Percentiles rank a stretch among this genome's conserved stretches.
These are phyloP conservation scores for Neospora caninum DNA, from an alignment of 169 alveolate species.

Conservation along the genomic window DNA sequence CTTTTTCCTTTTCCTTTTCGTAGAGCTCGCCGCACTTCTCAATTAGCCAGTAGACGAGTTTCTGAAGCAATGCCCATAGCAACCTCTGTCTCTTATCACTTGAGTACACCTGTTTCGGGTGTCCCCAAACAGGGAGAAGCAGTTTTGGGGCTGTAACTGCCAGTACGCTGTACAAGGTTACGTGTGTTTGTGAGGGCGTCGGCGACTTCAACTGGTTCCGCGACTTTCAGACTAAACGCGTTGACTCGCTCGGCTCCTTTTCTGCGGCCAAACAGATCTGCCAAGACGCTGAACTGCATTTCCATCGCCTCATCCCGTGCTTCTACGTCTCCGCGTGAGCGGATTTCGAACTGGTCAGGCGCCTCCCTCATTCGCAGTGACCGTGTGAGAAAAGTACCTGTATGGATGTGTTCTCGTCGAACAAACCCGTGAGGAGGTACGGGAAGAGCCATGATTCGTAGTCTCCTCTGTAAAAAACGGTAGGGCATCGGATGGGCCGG, in stretches of 20 bases:
- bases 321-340: no score
- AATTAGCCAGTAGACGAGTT: slow-evolving; percentile 78
- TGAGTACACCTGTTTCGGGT: not conserved
- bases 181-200: no score
- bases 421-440: slow-evolving; percentile 86
- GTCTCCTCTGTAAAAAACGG: slow-evolving; percentile 78
- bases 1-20: slow-evolving; percentile 88
- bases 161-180: not conserved
- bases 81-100: not conserved
- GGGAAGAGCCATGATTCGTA: slow-evolving; percentile 90
- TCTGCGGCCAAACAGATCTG: no score
- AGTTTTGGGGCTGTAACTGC: not conserved
- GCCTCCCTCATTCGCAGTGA: no score
- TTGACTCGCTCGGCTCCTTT: no score
- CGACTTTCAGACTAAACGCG: no score
- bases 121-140: not conserved
- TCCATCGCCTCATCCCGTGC: no score
- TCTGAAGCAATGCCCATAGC: slow-evolving; percentile 15
- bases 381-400: slow-evolving; percentile 57
- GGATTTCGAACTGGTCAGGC: no score
- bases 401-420: slow-evolving; percentile 84
- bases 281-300: no score
- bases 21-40: slow-evolving; percentile 87
- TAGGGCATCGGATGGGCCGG: no score
- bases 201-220: no score